A percentile compares a stretch with the other conserved stretches of the same genome.
Evolutionary conservation across 768 basidiomycete species (phyloP).

Genomic region (Leucocoprinus leucothites): DNA sequence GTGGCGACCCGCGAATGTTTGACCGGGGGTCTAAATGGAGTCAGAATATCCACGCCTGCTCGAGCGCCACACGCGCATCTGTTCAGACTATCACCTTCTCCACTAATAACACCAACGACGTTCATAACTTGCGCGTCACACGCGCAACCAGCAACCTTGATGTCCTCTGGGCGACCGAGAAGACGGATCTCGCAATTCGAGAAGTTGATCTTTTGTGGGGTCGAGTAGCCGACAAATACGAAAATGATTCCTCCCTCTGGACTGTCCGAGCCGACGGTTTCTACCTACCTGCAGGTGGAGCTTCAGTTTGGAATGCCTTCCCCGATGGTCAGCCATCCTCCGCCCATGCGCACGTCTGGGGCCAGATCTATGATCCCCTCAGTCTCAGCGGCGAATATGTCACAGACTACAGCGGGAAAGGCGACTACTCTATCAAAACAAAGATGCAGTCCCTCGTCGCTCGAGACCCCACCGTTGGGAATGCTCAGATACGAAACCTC

Average conservation of each 20-base stretch:
- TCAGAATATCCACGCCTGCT: constrained; percentile 17
- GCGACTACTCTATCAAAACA: neutral
- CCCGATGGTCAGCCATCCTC: neutral
- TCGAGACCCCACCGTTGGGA: neutral
- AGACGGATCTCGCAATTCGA: neutral
- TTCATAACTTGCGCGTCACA: neutral
- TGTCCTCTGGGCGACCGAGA: constrained; percentile 7
- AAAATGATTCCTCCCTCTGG: constrained; percentile 9
- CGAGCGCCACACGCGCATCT: constrained; percentile 16
- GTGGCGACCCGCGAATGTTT: constrained; percentile 15
- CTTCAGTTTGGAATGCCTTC: neutral
- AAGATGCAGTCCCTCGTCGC: constrained; percentile 2
- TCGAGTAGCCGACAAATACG: constrained; percentile 4
- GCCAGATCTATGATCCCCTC: neutral
- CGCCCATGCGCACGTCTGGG: neutral
- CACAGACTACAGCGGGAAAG: neutral
- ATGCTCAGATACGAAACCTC: constrained; percentile 10
- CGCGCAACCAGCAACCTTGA: neutral
- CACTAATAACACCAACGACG: neutral
- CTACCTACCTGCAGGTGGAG: constrained; percentile 5
- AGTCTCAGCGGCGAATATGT: neutral
- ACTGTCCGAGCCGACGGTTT: constrained; percentile 1
- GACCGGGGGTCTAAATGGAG: constrained; percentile 19
- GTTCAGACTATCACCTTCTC: constrained; percentile 4
- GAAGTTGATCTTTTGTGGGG: constrained; percentile 9